These are phyloP conservation scores for Aspergillus sparsus DNA, from an alignment of 495 filamentous ascomycete genomes.

Conservation along the genomic window DNA sequence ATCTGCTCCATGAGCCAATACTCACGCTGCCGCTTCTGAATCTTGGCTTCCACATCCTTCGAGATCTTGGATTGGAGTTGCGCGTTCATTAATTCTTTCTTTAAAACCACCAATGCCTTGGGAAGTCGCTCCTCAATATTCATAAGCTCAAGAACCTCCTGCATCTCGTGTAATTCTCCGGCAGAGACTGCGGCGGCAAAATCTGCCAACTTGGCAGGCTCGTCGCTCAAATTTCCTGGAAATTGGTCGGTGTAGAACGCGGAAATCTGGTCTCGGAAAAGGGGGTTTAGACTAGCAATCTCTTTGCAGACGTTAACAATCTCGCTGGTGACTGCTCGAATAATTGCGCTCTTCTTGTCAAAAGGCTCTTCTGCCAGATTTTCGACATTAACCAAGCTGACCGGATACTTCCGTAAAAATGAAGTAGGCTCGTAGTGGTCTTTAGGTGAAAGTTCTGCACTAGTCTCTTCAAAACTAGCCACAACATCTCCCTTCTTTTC, in stretches of 20 bases:
- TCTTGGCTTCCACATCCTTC: conserved; percentile 96
- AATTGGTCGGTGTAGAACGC: conserved; percentile 95
- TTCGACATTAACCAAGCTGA: conserved; percentile 92
- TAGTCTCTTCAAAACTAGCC: conserved; percentile 89
- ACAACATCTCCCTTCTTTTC: conserved; percentile 91
- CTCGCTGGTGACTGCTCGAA: conserved; percentile 90
- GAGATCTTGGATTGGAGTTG: conserved; percentile 96
- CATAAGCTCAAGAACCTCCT: conserved; percentile 87
- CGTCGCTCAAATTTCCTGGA: conserved; percentile 88
- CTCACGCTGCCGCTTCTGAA: conserved; percentile 95
- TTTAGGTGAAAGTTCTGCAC: conserved; percentile 45
- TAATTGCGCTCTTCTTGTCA: conserved; percentile 82
- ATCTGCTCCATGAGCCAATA: conserved; percentile 99
- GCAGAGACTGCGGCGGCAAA: conserved; percentile 94
- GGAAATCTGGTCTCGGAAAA: conserved; percentile 98
- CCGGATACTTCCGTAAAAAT: conserved; percentile 85
- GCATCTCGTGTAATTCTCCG: conserved; percentile 86
- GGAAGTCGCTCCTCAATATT: conserved; percentile 87
- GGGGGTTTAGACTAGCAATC: conserved; percentile 84
- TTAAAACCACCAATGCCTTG: conserved; percentile 87
- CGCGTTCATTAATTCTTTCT: conserved; percentile 97
- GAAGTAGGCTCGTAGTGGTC: conserved; percentile 81
- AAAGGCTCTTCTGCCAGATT: conserved; percentile 85
- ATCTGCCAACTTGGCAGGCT: conserved; percentile 92
- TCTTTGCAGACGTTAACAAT: conserved; percentile 99